Percentiles rank a stretch among this genome's conserved stretches.
Conservation (phyloP, 108 stramenopile genomes). For the Stephanodiscus minutulus region DNA sequence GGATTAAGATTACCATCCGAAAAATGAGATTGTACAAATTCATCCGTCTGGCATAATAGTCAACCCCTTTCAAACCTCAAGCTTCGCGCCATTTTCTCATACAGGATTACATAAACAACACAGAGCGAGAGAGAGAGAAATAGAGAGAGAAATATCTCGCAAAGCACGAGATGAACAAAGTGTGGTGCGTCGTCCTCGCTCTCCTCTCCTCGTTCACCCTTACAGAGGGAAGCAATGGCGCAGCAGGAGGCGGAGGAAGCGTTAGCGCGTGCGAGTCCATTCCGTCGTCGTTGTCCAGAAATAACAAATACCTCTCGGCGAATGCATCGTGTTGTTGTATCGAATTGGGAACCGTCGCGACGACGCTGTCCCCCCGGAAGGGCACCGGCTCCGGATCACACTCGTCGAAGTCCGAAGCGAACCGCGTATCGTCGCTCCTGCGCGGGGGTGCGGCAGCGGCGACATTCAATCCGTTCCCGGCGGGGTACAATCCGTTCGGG, state of each 20-base stretch:
- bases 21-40: no score
- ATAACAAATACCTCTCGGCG: background rate
- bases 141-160: no score
- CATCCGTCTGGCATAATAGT: no score
- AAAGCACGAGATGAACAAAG: background rate
- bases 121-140: no score
- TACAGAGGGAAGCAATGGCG: background rate
- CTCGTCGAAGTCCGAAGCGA: background rate
- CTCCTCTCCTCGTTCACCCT: background rate
- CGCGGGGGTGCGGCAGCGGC: conserved; percentile 46
- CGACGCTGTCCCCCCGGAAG: background rate
- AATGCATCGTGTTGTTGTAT: background rate
- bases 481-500: conserved; percentile 79
- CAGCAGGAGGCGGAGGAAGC: background rate
- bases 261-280: background rate
- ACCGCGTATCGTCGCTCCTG: background rate
- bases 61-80: no score
- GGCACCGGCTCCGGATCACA: background rate
- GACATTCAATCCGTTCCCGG: conserved; percentile 46
- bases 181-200: background rate
- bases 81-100: no score
- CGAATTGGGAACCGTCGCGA: no score
- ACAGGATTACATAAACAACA: no score
- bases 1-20: no score
- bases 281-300: background rate